Evolutionary conservation across 768 basidiomycete species (phyloP).

Genomic region (Tricholoma flavovirens): DNA sequence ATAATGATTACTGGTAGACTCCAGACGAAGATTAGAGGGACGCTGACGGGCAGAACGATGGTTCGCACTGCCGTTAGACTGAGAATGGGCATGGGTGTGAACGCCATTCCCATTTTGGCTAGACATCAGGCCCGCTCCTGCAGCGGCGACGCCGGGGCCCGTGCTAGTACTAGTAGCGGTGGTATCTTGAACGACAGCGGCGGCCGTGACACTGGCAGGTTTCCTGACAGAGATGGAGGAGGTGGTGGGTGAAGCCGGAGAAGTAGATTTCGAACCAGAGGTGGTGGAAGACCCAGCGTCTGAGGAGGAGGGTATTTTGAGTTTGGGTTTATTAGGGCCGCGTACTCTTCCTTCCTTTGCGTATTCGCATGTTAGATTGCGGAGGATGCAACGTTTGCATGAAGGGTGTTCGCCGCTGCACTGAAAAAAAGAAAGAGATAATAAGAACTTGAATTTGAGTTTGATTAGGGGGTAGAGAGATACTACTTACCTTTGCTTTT

Average conservation of each 20-base stretch:
- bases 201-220: too few species aligned
- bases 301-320: conserved; percentile 8
- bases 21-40: neutral
- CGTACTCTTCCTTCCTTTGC: conserved; percentile 59
- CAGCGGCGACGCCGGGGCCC: too few species aligned
- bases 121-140: too few species aligned
- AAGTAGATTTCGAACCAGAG: neutral
- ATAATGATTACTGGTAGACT: neutral
- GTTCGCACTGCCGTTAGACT: too few species aligned
- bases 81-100: neutral
- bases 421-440: conserved; percentile 24
- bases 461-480: neutral
- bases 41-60: neutral
- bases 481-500: conserved; percentile 78
- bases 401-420: conserved; percentile 68
- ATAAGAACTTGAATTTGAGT: neutral
- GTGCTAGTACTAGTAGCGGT: neutral
- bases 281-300: neutral
- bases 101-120: too few species aligned
- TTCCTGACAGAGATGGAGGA: neutral
- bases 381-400: conserved; percentile 57
- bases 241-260: neutral
- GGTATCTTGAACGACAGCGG: too few species aligned
- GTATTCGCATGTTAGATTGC: conserved; percentile 61
- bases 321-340: conserved; percentile 55